A percentile compares a stretch with the other conserved stretches of the same genome.
phyloP scores from a whole-genome alignment of 2,329 filamentous ascomycete species.

The Alternaria dauci region DNA sequence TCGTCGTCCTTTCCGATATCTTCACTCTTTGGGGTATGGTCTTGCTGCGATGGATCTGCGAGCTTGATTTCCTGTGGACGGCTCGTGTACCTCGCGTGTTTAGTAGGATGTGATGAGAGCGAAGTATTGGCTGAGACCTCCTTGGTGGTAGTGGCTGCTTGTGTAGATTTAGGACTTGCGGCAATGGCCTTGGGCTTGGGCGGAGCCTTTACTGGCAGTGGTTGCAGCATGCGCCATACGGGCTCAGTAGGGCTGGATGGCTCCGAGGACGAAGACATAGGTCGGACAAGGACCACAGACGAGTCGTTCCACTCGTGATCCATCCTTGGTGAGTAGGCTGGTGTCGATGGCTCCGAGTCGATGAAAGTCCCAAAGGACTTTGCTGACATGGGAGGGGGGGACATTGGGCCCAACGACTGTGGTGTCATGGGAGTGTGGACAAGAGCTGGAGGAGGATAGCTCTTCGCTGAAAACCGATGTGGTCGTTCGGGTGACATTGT shows the following conservation, averaged over 20 bases:
- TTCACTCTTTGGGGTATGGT: constrained; percentile 22
- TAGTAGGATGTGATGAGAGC: constrained; percentile 28
- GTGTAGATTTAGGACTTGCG: constrained; percentile 13
- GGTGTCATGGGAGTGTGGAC: constrained; percentile 32
- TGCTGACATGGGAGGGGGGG: constrained; percentile 47
- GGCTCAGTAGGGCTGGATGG: constrained; percentile 42
- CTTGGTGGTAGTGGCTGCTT: constrained; percentile 8
- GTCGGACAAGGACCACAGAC: constrained; percentile 39
- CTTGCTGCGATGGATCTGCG: constrained; percentile 24
- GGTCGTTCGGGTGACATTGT: constrained; percentile 38
- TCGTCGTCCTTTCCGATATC: constrained; percentile 21
- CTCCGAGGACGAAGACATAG: constrained; percentile 38
- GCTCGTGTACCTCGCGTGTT: constrained; percentile 9
- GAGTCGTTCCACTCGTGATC: constrained; percentile 40
- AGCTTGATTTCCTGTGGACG: constrained; percentile 15
- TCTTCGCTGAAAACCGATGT: constrained; percentile 41
- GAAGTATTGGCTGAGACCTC: constrained; percentile 17
- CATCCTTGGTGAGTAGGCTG: constrained; percentile 45
- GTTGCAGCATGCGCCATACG: constrained; percentile 44
- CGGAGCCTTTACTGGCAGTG: constrained; percentile 26
- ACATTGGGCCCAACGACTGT: constrained; percentile 35
- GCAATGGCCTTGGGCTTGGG: constrained; percentile 9
- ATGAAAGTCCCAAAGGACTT: constrained; percentile 49
- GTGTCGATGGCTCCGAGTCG: constrained; percentile 50
- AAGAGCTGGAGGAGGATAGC: constrained; percentile 25